These are phyloP conservation scores for Chytridiales sp. DNA, from an alignment of 371 early-diverging fungal genomes.

Conservation along the genomic window DNA sequence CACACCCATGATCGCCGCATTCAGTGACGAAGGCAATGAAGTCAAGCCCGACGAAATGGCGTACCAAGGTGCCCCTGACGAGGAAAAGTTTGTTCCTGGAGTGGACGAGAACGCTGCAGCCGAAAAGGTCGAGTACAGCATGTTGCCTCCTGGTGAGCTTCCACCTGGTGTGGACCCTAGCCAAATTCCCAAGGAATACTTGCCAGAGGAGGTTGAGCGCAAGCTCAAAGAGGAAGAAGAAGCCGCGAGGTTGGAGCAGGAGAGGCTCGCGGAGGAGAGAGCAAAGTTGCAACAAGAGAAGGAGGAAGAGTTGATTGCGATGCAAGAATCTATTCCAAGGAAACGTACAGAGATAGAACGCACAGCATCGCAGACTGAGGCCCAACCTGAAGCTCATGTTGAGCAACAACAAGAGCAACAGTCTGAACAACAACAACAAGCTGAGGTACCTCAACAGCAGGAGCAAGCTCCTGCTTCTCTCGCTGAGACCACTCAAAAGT, in stretches of 20 bases:
- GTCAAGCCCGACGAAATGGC: conserved; percentile 14
- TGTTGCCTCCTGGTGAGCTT: conserved; percentile 25
- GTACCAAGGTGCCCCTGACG: conserved; percentile 20
- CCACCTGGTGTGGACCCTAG: conserved; percentile 20
- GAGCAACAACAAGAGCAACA: background rate
- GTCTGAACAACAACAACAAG: background rate
- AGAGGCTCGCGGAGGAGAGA: conserved; percentile 5
- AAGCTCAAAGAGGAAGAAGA: conserved; percentile 25
- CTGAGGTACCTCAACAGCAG: background rate
- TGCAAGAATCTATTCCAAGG: conserved; percentile 12
- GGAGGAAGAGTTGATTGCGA: conserved; percentile 8
- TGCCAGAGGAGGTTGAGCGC: conserved; percentile 25
- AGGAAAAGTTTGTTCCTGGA: conserved; percentile 12
- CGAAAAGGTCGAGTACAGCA: conserved; percentile 10
- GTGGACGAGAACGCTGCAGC: background rate
- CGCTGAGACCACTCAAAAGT: background rate
- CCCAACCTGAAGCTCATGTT: background rate
- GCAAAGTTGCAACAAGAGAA: conserved; percentile 5
- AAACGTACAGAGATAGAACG: conserved; percentile 17
- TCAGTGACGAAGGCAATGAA: conserved; percentile 14
- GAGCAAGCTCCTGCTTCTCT: background rate
- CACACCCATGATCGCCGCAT: conserved; percentile 26
- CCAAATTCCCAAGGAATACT: conserved; percentile 22
- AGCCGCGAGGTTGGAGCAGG: background rate
- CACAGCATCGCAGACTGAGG: background rate